Evolutionary conservation across 164 flowering plant species (phyloP).

Genomic region (Macadamia integrifolia): DNA sequence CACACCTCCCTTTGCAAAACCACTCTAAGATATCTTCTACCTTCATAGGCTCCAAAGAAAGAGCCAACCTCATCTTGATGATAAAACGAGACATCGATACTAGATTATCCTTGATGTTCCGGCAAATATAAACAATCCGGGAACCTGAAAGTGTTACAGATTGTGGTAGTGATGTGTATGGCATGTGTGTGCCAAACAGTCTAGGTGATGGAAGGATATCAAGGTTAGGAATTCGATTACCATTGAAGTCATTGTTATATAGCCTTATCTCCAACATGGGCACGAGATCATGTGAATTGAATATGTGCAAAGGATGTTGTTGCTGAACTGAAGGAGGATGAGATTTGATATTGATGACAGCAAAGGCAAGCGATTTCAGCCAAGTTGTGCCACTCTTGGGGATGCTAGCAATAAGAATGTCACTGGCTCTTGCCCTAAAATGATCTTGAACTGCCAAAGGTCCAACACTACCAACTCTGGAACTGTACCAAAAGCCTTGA

Average conservation of each 20-base stretch:
- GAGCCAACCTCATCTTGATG: not conserved
- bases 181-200: slow-evolving; percentile 9
- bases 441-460: slow-evolving; percentile 1
- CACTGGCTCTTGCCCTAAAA: slow-evolving; percentile 9
- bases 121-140: slow-evolving; percentile 3
- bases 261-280: slow-evolving; percentile 1
- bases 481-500: slow-evolving; percentile 13
- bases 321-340: not conserved
- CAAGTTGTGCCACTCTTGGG: slow-evolving; percentile 16
- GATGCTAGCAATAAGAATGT: slow-evolving; percentile 8
- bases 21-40: slow-evolving; percentile 8
- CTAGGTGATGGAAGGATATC: not conserved
- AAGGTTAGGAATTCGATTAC: not conserved
- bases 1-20: slow-evolving; percentile 12
- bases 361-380: not conserved
- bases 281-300: not conserved
- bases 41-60: not conserved
- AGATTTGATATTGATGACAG: slow-evolving; percentile 5
- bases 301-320: not conserved
- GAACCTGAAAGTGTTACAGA: slow-evolving; percentile 2
- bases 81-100: slow-evolving; percentile 17
- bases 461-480: not conserved
- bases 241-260: not conserved
- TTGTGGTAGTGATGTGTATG: slow-evolving; percentile 3
- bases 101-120: slow-evolving; percentile 9